Evolutionary conservation across 345 rosid genomes (phyloP).

Genomic region (Odontarrhena argentea): DNA sequence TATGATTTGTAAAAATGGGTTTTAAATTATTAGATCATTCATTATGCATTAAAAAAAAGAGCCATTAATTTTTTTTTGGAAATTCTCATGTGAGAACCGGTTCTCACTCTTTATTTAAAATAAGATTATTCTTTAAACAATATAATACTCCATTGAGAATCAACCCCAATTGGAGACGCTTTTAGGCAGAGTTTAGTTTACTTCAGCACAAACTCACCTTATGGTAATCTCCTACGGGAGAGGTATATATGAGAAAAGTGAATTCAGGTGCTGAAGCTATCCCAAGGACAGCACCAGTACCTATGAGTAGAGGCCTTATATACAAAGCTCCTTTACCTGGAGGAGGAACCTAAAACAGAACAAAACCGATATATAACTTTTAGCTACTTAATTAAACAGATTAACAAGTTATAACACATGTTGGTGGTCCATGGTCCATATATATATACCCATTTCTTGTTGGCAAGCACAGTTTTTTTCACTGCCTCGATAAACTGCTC

Average conservation of each 20-base stretch:
- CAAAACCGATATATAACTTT: background rate
- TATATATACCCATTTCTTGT: conserved; percentile 54
- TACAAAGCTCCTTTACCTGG: conserved; percentile 63
- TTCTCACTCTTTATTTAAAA: too few relatives aligned
- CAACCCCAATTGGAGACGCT: too few relatives aligned
- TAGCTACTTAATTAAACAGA: background rate
- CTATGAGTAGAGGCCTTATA: conserved; percentile 66
- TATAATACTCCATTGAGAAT: too few relatives aligned
- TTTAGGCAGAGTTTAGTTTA: too few relatives aligned
- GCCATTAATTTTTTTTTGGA: too few relatives aligned
- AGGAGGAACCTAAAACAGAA: conserved; percentile 56
- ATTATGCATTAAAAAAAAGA: too few relatives aligned
- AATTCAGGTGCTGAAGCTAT: conserved; percentile 58
- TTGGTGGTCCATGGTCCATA: background rate
- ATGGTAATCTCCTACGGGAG: conserved; percentile 57
- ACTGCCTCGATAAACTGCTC: conserved; percentile 59
- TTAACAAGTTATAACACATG: background rate
- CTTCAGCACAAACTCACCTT: conserved; percentile 36
- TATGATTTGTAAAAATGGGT: too few relatives aligned
- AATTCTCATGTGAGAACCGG: too few relatives aligned
- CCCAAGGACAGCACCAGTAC: conserved; percentile 53
- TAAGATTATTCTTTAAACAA: too few relatives aligned
- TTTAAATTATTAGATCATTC: too few relatives aligned
- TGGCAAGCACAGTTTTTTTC: conserved; percentile 49
- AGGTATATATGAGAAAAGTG: conserved; percentile 51